Evolutionary conservation across 2,329 filamentous ascomycete species (phyloP).

Genomic region (Colletotrichum lentis): DNA sequence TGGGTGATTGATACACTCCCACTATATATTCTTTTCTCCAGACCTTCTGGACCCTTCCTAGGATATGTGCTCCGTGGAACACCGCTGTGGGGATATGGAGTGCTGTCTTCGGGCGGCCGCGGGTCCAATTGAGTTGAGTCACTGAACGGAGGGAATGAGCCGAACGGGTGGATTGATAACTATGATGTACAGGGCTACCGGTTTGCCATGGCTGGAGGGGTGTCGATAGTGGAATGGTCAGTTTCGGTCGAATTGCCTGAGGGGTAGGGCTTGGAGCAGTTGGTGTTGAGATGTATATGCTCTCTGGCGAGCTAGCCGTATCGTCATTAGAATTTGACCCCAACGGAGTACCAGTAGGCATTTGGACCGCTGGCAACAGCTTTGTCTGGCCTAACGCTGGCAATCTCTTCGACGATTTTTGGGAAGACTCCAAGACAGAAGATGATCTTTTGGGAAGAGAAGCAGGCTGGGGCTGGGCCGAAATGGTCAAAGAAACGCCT

Average conservation of each 20-base stretch:
- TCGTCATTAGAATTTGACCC: neutral
- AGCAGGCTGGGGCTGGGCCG: too few relatives aligned
- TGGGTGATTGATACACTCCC: constrained; percentile 36
- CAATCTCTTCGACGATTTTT: too few relatives aligned
- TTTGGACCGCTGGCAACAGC: neutral
- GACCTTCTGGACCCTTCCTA: too few relatives aligned
- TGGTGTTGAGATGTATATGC: constrained; percentile 43
- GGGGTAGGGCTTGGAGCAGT: constrained; percentile 49
- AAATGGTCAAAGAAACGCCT: too few relatives aligned
- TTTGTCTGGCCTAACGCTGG: too few relatives aligned
- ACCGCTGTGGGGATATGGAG: too few relatives aligned
- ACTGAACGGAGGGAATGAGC: neutral
- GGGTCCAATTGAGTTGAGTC: neutral
- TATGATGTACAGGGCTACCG: neutral
- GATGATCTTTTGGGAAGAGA: too few relatives aligned
- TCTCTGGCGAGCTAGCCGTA: too few relatives aligned
- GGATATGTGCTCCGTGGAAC: too few relatives aligned
- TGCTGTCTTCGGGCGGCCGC: too few relatives aligned
- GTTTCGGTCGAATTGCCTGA: constrained; percentile 42
- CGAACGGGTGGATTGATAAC: neutral
- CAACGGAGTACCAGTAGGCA: neutral
- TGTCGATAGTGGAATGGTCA: constrained; percentile 27
- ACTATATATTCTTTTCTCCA: constrained; percentile 40
- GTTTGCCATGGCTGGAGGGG: neutral
- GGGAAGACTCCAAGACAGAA: too few relatives aligned